A percentile compares a stretch with the other conserved stretches of the same genome.
phyloP scores from a whole-genome alignment of 495 filamentous ascomycete genomes.

The Parachaetomium inaequale region DNA sequence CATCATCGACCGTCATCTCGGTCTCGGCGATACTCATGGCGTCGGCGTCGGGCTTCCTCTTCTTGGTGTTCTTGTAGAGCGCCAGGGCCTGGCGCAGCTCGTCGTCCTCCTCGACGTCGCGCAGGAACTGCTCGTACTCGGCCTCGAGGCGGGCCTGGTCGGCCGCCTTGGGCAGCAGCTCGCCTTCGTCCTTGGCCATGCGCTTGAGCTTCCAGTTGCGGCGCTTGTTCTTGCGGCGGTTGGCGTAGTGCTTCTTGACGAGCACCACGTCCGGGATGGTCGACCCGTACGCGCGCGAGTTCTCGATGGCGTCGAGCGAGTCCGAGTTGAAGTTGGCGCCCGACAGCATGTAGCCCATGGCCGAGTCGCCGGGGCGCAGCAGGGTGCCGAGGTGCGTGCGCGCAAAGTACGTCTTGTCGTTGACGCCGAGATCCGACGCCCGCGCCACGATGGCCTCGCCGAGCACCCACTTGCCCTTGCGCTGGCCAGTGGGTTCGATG shows the following conservation, averaged over 20 bases:
- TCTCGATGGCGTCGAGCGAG: conserved; percentile 74
- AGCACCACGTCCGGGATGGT: conserved; percentile 88
- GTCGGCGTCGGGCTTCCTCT: conserved; percentile 41
- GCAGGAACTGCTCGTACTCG: conserved; percentile 95
- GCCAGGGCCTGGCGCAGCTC: conserved; percentile 80
- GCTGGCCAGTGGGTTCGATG: conserved; percentile 72
- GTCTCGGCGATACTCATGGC: conserved; percentile 60
- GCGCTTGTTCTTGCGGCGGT: conserved; percentile 74
- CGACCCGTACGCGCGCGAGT: conserved; percentile 61
- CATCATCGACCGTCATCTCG: conserved; percentile 66
- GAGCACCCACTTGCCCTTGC: conserved; percentile 76
- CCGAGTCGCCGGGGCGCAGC: conserved; percentile 85
- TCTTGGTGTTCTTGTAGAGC: conserved; percentile 67
- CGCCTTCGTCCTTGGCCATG: conserved; percentile 83
- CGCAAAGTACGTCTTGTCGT: conserved; percentile 79
- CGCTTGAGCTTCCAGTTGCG: conserved; percentile 92
- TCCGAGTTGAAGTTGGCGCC: conserved; percentile 90
- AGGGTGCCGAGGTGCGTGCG: conserved; percentile 86
- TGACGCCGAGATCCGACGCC: conserved; percentile 82
- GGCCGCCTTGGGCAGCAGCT: conserved; percentile 69
- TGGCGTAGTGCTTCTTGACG: conserved; percentile 92
- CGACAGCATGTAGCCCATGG: conserved; percentile 82
- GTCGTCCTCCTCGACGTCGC: conserved; percentile 91
- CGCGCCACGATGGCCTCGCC: conserved; percentile 84
- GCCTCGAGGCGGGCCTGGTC: conserved; percentile 80